Evolutionary conservation across 2,329 filamentous ascomycete genomes (phyloP), one percentile per base, ranked within the genome.

Genomic region (Dissoconium aciculare): DNA sequence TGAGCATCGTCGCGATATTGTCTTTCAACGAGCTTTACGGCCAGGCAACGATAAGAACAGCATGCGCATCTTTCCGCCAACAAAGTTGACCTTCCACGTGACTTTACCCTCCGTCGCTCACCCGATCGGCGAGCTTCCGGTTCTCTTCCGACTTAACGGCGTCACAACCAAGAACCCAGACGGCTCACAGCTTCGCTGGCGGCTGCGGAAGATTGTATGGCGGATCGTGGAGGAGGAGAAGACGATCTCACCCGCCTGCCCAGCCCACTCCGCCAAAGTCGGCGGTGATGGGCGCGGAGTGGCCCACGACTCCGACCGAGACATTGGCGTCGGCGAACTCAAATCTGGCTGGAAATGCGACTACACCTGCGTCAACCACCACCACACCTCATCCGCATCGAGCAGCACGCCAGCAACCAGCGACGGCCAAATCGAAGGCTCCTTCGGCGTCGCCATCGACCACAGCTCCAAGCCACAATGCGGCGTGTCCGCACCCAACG

Each of bases 61-160:
- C 11, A 75, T 93, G 39, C 82, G 87, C 49, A 80, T 95, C 50
- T 98, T 98, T 59, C 89, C 87, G 28, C 87, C 89, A 0, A 98
- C 89, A 43, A 89, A 92, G 58, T 76, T 98, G 48, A 85, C 82
- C 43, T 80, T 83, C 35, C 77, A 75, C 49, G 78, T 89, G 39
- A 75, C 82, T 47, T 76, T 92, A 40, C 78, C 78, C 27, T 73
- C 81, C 21, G 72, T 92, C 41, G 75, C 94, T 39, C 78, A 93
- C 58, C 84, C 87, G 4, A 80, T 85, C 37, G 80, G 82, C 46
- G 74, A 71, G 46, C 87, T 91, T 59, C 78, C 67, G 8, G 68
- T 94, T 29, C 68, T 72, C 27, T 74, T 94, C 59, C 75, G 77
- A 31, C 69, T 98, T 40, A 81, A 85, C 40, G 87, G 87, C n/a